Evolutionary conservation across 2,329 filamentous ascomycete species (phyloP).

Genomic region (Karstenula rhodostoma): DNA sequence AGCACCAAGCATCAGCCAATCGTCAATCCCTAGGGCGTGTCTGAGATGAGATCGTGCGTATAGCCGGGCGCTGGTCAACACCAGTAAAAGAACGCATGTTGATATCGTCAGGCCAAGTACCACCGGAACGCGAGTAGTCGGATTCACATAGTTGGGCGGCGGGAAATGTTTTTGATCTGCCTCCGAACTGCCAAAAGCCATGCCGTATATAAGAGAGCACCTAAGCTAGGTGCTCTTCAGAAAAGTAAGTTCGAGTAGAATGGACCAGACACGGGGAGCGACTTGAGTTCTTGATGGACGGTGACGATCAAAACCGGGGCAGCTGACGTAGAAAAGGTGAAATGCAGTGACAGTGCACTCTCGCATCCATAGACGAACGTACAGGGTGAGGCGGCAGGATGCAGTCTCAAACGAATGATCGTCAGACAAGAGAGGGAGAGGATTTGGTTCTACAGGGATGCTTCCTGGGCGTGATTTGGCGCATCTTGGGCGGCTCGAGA

Average conservation of each 20-base stretch:
- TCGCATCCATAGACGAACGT: neutral
- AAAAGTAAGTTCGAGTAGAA: neutral
- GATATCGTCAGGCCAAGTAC: constrained; percentile 11
- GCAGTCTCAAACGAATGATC: constrained; percentile 1
- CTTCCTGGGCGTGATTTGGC: neutral
- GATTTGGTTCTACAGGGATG: neutral
- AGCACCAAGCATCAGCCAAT: constrained; percentile 10
- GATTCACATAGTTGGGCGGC: constrained; percentile 9
- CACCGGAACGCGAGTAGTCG: constrained; percentile 8
- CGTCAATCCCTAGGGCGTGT: constrained; percentile 1
- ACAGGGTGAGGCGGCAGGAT: constrained; percentile 3
- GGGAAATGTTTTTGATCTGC: constrained; percentile 4
- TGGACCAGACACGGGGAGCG: neutral
- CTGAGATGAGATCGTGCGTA: constrained; percentile 3
- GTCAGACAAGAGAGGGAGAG: neutral
- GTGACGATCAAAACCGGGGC: constrained; percentile 1
- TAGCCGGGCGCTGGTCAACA: neutral
- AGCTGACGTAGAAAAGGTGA: neutral
- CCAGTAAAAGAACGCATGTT: constrained; percentile 7
- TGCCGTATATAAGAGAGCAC: neutral
- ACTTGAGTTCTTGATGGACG: neutral
- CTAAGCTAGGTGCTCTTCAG: neutral
- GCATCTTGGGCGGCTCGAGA: neutral
- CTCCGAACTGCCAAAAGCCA: constrained; percentile 11
- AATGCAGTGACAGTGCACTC: neutral